These are phyloP conservation scores for Aspergillus quadricinctus DNA, from an alignment of 2,329 filamentous ascomycete genomes.

Conservation along the genomic window DNA sequence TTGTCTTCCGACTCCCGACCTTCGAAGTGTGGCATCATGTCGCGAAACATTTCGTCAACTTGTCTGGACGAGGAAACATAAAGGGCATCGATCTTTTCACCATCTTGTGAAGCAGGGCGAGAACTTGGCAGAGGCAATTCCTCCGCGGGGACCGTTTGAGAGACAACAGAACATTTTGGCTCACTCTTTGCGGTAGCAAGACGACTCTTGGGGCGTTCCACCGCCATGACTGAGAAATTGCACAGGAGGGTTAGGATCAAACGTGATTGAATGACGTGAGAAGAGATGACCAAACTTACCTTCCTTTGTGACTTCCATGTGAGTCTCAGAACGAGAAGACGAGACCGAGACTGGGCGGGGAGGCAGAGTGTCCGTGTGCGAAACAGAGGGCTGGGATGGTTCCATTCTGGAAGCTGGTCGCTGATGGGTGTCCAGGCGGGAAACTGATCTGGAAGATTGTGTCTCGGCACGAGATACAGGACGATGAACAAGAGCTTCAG, in stretches of 20 bases:
- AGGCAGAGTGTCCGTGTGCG: background rate
- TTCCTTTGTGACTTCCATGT: background rate
- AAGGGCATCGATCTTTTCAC: conserved; percentile 69
- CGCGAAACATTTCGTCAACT: conserved; percentile 78
- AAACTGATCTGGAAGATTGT: background rate
- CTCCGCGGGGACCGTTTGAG: conserved; percentile 15
- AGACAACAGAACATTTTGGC: conserved; percentile 14
- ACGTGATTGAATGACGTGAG: background rate
- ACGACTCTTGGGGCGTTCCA: conserved; percentile 15
- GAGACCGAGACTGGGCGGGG: background rate
- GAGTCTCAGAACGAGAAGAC: background rate
- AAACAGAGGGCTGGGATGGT: background rate
- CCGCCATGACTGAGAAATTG: conserved; percentile 7
- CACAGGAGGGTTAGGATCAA: background rate
- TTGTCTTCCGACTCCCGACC: conserved; percentile 87
- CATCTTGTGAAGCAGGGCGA: conserved; percentile 45
- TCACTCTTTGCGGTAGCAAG: conserved; percentile 18
- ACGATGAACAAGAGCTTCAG: conserved; percentile 22
- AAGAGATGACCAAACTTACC: background rate
- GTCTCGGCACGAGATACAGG: conserved; percentile 25
- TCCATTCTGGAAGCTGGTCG: background rate
- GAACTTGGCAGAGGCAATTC: conserved; percentile 28
- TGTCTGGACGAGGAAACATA: conserved; percentile 82
- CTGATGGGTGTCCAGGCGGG: background rate
- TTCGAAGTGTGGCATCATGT: conserved; percentile 78